Percentiles rank a stretch among this genome's conserved stretches.
phyloP scores from a whole-genome alignment of 495 filamentous ascomycete genomes.

The Staphylotrichum tortipilum region DNA sequence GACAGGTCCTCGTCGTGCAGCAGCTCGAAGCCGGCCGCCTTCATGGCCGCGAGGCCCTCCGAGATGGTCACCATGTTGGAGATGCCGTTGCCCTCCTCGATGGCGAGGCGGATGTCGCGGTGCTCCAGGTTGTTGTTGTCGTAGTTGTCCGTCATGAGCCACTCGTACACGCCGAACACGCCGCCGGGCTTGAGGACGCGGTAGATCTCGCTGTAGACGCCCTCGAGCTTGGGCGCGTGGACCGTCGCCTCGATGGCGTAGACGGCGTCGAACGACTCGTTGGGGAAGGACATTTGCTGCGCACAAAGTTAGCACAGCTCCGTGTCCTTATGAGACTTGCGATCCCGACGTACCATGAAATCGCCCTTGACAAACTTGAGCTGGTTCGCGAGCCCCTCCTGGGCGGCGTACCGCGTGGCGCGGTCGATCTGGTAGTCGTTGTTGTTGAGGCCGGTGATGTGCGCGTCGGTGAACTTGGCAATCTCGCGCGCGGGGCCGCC shows the following conservation, averaged over 20 bases:
- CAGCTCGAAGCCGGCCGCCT: conserved; percentile 80
- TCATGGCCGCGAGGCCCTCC: conserved; percentile 76
- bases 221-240: conserved; percentile 89
- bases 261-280: conserved; percentile 87
- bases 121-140: conserved; percentile 83
- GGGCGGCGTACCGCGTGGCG: conserved; percentile 73
- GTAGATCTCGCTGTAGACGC: conserved; percentile 90
- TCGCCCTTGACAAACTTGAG: conserved; percentile 90
- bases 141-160: conserved; percentile 97
- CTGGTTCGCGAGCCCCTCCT: conserved; percentile 74
- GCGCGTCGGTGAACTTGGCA: conserved; percentile 83
- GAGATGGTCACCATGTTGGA: conserved; percentile 93
- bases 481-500: conserved; percentile 97
- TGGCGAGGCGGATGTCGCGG: conserved; percentile 84
- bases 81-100: conserved; percentile 95
- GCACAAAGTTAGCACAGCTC: conserved; percentile 15
- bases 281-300: conserved; percentile 94
- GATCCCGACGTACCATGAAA: conserved; percentile 90
- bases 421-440: conserved; percentile 99
- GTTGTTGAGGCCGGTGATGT: conserved; percentile 94
- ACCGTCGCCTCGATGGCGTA: conserved; percentile 98
- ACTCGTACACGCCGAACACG: conserved; percentile 96
- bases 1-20: conserved; percentile 86
- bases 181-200: conserved; percentile 95
- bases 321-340: too few relatives aligned